Evolutionary conservation across 805 yeast species (phyloP), one percentile per base, ranked within the genome.

Genomic region (Saccharomyces kudriavzevii): DNA sequence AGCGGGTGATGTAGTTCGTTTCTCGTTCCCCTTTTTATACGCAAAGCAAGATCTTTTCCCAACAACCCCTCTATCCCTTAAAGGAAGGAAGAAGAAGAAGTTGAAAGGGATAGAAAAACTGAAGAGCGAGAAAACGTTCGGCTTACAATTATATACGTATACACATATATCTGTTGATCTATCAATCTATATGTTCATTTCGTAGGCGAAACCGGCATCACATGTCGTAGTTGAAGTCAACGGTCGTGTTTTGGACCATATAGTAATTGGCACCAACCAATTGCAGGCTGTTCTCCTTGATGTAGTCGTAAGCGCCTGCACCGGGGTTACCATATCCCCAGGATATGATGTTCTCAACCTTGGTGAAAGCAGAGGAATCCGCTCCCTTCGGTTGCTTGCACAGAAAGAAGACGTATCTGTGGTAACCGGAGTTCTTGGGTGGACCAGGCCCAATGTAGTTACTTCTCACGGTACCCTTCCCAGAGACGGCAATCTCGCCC

Each of bases 291-390:
- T 81, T 61, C 68, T 79, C 76, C 46, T 71, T 63, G 56, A 85
- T 79, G 84, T 86, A 88, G 60, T 85, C 85, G 54, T 79, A 74
- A 11, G 79, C 87, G n/a, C 96, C 96, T 14, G 77, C 73, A 20
- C 86, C 84, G 2, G 91, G 89, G 35, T 73, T 71, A 20, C 84
- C 87, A 22, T 87, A 82, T 22, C 96, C 95, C 92, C 94, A 88
- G 50, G 74, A 14, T n/a, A 57, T 59, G 8, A 58, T 53, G 43
- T 72, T 35, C 9, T 43, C 51, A 22, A 49, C 50, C 25, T 52
- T 47, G 11, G 49, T 48, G 35, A 50, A 53, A 5, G 48, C 17
- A 3, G 43, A 17, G 4, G 43, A 35, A 17, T 35, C 43, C 66
- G 74, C 46, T 55, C 68, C 58, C 62, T 71, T 30, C 74, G 75